phyloP scores from a whole-genome alignment of 768 basidiomycete genomes.

The Mycena alexandri region DNA sequence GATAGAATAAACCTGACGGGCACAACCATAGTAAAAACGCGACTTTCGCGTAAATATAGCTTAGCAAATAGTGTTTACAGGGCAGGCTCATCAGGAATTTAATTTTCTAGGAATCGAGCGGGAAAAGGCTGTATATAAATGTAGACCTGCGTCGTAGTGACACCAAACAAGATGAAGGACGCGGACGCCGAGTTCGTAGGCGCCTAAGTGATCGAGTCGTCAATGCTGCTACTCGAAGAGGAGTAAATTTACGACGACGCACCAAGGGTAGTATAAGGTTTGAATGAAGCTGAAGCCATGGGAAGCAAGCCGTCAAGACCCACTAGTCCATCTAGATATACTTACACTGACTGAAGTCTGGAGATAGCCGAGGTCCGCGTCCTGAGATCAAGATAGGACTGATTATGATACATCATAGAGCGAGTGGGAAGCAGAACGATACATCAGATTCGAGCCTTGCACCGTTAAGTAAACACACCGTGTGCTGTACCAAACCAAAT shows the following conservation, averaged over 20 bases:
- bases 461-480: no score
- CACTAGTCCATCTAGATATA: neutral
- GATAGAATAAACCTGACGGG: neutral
- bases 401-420: no score
- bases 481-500: no score
- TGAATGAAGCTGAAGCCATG: conserved; percentile 24
- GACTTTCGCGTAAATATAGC: neutral
- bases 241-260: neutral
- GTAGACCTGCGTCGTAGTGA: conserved; percentile 13
- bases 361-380: no score
- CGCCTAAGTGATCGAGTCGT: conserved; percentile 3
- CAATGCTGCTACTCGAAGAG: no score
- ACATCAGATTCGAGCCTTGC: no score
- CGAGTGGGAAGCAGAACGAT: no score
- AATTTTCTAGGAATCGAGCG: neutral
- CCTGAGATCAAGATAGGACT: no score
- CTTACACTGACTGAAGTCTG: no score
- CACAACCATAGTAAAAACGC: conserved; percentile 2
- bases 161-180: conserved; percentile 10
- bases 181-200: conserved; percentile 19
- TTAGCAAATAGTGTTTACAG: neutral
- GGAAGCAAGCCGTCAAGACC: neutral
- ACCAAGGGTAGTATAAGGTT: conserved; percentile 14
- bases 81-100: conserved; percentile 10
- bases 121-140: conserved; percentile 17